phyloP scores from a whole-genome alignment of 2,329 filamentous ascomycete species.

The Ceratocystis colombiana region DNA sequence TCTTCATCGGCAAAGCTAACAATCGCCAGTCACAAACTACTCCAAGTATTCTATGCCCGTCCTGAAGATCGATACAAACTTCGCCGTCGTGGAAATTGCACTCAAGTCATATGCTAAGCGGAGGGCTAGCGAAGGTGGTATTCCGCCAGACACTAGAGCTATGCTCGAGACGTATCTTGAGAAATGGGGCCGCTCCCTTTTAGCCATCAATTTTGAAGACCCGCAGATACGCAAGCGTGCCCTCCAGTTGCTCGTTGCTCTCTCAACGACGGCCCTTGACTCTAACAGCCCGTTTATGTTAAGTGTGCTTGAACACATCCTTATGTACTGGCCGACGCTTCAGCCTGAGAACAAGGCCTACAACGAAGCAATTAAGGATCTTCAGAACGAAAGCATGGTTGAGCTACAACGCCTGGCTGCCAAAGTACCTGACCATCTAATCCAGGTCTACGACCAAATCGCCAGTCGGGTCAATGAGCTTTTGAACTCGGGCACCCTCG shows the following conservation, averaged over 20 bases:
- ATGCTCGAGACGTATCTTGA: slow-evolving; percentile 49
- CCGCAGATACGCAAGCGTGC: slow-evolving; percentile 73
- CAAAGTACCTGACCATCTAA: slow-evolving; percentile 82
- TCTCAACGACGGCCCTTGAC: slow-evolving; percentile 71
- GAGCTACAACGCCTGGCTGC: slow-evolving; percentile 82
- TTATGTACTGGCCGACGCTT: slow-evolving; percentile 69
- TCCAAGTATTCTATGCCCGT: slow-evolving; percentile 61
- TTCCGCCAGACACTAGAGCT: slow-evolving; percentile 13
- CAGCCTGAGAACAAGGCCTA: slow-evolving; percentile 62
- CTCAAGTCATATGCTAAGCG: slow-evolving; percentile 83
- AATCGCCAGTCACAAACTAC: slow-evolving; percentile 43
- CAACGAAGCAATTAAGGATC: slow-evolving; percentile 79
- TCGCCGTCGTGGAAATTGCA: slow-evolving; percentile 77
- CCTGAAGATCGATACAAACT: slow-evolving; percentile 76
- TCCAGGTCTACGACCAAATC: slow-evolving; percentile 78
- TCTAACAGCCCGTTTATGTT: slow-evolving; percentile 72
- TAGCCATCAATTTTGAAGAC: slow-evolving; percentile 67
- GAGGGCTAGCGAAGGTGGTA: slow-evolving; percentile 34
- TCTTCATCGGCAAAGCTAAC: neutral
- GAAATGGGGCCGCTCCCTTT: slow-evolving; percentile 60
- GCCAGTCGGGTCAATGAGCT: slow-evolving; percentile 75
- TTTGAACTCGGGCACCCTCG: slow-evolving; percentile 58
- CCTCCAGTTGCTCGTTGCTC: slow-evolving; percentile 71
- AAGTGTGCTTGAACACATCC: slow-evolving; percentile 80
- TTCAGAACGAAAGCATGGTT: slow-evolving; percentile 73